phyloP scores from a whole-genome alignment of 345 rosid species.

The Sapria himalayana region DNA sequence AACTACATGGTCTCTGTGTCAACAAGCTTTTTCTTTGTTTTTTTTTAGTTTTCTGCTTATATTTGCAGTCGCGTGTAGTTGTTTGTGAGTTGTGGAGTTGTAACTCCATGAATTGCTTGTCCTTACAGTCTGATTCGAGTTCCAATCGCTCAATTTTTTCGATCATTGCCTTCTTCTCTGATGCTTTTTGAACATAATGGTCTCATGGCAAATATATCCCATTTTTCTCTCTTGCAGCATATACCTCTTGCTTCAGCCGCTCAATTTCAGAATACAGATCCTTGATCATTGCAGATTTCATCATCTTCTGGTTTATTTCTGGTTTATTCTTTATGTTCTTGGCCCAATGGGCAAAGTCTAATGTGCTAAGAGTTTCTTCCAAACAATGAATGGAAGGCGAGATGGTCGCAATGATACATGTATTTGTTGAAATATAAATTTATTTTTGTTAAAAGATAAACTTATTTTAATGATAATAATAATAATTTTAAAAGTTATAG shows the following conservation, averaged over 20 bases:
- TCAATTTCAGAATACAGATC: constrained; percentile 96
- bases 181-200: constrained; percentile 79
- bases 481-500: no score
- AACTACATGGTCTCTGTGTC: neutral
- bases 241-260: constrained; percentile 94
- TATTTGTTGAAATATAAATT: no score
- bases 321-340: constrained; percentile 98
- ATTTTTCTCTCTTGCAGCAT: constrained; percentile 93
- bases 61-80: constrained; percentile 45
- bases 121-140: constrained; percentile 63
- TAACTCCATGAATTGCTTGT: constrained; percentile 72
- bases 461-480: no score
- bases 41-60: constrained; percentile 62
- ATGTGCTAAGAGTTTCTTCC: constrained; percentile 95
- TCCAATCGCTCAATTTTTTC: constrained; percentile 93
- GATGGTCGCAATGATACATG: constrained; percentile 94
- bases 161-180: constrained; percentile 97
- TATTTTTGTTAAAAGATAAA: no score
- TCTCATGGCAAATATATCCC: constrained; percentile 91
- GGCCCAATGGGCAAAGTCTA: constrained; percentile 97
- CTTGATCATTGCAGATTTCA: constrained; percentile 95
- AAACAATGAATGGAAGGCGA: constrained; percentile 81
- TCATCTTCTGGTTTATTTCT: constrained; percentile 99
- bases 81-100: constrained; percentile 58
- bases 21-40: constrained; percentile 20